Base-by-base conservation (phyloP, 2,329 filamentous ascomycete genomes). In the Fusarium anguioides region DNA sequence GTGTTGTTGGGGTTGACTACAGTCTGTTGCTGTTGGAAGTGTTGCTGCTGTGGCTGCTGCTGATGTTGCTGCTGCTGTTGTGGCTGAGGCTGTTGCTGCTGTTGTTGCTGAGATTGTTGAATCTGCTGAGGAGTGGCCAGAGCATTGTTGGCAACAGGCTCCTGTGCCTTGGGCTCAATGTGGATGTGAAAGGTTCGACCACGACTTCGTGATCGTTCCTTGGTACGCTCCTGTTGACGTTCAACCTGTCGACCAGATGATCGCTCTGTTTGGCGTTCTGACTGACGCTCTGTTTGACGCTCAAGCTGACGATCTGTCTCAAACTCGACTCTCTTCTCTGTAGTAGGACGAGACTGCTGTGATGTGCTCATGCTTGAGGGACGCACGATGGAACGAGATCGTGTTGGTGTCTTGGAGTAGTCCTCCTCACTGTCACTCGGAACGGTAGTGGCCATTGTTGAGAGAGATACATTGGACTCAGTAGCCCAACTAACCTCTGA, bases 181-280 rank as follows among this genome's bases (percentile, higher is more conserved):
- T 74, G 72, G 23, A 74, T 74, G 53, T 74, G 72, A 41, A 72
- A 66, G 45, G 72, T 74, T 20, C 72, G 69, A 23, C 72, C 72
- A 29, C 72, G 72, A 31, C 72, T 74, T 41, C 63, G 60, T 39
- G 72, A 74, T 23, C 72, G 49, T 14, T 69, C 60, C 52, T 66
- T 72, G 23, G 56, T 49, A 17, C 68, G 68, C 20, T 70, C 67
- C 17, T 66, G 46, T 11, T 67, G 67, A 24, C 52, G 66, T n/a
- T 66, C 66, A 15, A 46, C 33, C n/a, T 64, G 57, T 15, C 66
- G 66, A 18, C 50, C 36, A 41, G 53, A 37, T 11, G 49, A 44
- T 6, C 66, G 47, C 48, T 65, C 61, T 12, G 35, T 48, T 15
- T 55, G 48, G 6, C 62, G 52, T 1, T 52, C 58, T 15, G 46